A percentile compares a stretch with the other conserved stretches of the same genome.
Conservation (phyloP, 345 rosid species). For the Alliaria petiolata region DNA sequence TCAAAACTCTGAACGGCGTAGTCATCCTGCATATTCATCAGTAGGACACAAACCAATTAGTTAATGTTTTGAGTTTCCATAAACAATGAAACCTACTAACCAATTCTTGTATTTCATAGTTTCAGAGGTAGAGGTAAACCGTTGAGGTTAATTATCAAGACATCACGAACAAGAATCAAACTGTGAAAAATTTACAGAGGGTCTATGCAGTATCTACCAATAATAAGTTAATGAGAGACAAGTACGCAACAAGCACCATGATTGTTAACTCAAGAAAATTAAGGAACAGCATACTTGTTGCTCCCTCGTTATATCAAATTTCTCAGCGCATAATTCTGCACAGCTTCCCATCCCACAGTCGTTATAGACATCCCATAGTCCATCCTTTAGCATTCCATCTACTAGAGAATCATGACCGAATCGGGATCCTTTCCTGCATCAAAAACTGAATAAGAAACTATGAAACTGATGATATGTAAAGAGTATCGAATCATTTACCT, state of each 20-base stretch:
- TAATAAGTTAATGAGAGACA: not conserved
- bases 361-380: conserved; percentile 93
- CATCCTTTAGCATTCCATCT: conserved; percentile 97
- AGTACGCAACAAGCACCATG: not conserved
- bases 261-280: not conserved
- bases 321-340: conserved; percentile 91
- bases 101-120: not conserved
- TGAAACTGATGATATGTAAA: not conserved
- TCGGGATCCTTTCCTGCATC: conserved; percentile 90
- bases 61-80: not conserved
- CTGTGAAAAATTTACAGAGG: not conserved
- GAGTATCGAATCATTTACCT: conserved; percentile 44
- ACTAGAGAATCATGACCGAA: conserved; percentile 89
- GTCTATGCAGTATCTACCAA: not conserved
- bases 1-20: conserved; percentile 90
- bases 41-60: not conserved
- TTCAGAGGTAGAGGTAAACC: not conserved
- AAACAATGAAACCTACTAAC: not conserved
- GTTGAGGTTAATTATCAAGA: not conserved
- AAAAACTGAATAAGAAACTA: conserved; percentile 25
- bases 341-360: conserved; percentile 94
- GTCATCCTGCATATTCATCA: conserved; percentile 58
- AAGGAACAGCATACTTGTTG: conserved; percentile 56
- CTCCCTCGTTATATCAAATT: conserved; percentile 67
- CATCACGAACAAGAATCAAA: not conserved